Conservation (phyloP, 148 eudicot species). For the Pharnaceum exiguum region DNA sequence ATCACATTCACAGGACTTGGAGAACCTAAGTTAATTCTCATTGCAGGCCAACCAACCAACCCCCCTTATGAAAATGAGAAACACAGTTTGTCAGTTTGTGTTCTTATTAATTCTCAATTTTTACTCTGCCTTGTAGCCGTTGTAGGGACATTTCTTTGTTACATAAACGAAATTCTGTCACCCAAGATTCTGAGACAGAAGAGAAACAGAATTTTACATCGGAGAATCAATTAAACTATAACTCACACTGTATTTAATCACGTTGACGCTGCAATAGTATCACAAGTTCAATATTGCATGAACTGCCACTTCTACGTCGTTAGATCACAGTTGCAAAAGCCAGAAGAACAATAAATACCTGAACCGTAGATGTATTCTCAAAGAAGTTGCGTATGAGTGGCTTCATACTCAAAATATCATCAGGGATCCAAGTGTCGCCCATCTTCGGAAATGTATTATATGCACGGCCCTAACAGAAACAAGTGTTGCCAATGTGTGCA, state of each 20-base stretch:
- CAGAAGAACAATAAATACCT: conserved; percentile 39
- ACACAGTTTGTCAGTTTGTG: too few relatives aligned
- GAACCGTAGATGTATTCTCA: conserved; percentile 92
- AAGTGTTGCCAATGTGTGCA: not conserved
- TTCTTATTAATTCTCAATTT: too few relatives aligned
- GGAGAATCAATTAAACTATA: too few relatives aligned
- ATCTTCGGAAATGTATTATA: conserved; percentile 94
- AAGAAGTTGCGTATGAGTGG: conserved; percentile 89
- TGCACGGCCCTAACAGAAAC: conserved; percentile 73
- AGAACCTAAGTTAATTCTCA: too few relatives aligned
- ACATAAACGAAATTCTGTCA: not conserved
- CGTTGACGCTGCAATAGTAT: too few relatives aligned
- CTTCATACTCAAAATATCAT: conserved; percentile 76
- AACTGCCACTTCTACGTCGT: not conserved
- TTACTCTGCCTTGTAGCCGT: too few relatives aligned
- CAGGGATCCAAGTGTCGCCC: conserved; percentile 99
- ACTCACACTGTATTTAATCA: too few relatives aligned
- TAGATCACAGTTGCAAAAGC: not conserved
- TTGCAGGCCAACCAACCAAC: too few relatives aligned
- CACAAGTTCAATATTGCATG: not conserved
- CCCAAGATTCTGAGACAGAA: too few relatives aligned
- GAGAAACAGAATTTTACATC: too few relatives aligned
- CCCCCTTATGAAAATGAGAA: too few relatives aligned
- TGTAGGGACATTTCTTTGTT: not conserved
- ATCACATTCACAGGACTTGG: too few relatives aligned